Percentiles rank a stretch among this genome's conserved stretches.
These are phyloP conservation scores for Phytophthora cryptogea DNA, from an alignment of 352 stramenopile species.

Conservation along the genomic window DNA sequence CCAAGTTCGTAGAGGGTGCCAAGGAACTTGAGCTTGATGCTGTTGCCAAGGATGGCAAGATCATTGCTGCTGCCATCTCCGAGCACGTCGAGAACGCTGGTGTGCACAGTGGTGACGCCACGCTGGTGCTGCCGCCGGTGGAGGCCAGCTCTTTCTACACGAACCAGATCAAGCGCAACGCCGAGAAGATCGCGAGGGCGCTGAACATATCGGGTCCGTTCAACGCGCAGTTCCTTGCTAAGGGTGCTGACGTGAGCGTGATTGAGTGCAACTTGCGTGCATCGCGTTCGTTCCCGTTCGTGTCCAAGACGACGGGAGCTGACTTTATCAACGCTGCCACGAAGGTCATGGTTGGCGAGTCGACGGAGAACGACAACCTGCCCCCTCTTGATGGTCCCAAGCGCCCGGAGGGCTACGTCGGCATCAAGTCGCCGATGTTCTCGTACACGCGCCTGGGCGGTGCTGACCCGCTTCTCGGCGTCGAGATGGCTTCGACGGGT, in stretches of 20 bases:
- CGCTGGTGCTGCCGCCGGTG: constrained; percentile 97
- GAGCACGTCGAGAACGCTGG: constrained; percentile 99
- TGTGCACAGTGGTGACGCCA: constrained; percentile 99
- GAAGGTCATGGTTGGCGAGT: constrained; percentile 92
- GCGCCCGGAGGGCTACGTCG: constrained; percentile 95
- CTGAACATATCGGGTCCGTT: constrained; percentile 99
- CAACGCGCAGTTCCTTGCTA: constrained; percentile 99
- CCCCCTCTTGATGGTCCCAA: constrained; percentile 96
- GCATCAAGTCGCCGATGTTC: constrained; percentile 94
- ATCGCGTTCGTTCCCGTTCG: constrained; percentile 99
- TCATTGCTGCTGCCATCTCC: constrained; percentile 99
- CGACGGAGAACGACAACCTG: constrained; percentile 93
- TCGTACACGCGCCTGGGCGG: constrained; percentile 95
- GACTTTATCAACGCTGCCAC: constrained; percentile 99
- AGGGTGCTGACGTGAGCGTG: constrained; percentile 98
- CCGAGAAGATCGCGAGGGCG: constrained; percentile 93
- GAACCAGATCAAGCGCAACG: constrained; percentile 96
- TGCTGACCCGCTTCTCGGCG: constrained; percentile 94
- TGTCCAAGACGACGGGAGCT: constrained; percentile 98
- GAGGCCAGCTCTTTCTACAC: constrained; percentile 98
- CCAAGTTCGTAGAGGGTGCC: constrained; percentile 97
- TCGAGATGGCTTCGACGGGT: constrained; percentile 98
- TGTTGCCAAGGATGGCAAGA: constrained; percentile 95
- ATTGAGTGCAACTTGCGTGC: constrained; percentile 99
- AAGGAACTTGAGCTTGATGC: constrained; percentile 99